Conservation (phyloP, 495 filamentous ascomycete species). For the Cetradonia linearis region DNA sequence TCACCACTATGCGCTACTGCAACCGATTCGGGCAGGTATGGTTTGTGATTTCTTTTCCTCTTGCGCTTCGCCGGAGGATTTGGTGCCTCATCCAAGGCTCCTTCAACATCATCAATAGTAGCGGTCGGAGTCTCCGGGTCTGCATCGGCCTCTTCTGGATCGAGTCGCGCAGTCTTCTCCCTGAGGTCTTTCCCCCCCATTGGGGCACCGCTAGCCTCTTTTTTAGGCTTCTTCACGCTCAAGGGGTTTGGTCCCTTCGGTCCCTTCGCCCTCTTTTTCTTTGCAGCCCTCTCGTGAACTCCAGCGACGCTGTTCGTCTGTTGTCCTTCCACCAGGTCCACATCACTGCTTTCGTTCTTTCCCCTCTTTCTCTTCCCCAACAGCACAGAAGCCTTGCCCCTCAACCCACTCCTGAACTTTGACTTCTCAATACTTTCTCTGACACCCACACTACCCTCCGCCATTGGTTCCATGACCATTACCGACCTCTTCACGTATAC, state of each 20-base stretch:
- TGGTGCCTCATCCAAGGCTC: conserved; percentile 23
- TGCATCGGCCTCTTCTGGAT: conserved; percentile 15
- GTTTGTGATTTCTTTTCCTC: conserved; percentile 40
- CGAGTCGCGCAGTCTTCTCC: conserved; percentile 17
- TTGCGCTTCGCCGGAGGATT: conserved; percentile 32
- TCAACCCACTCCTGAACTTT: conserved; percentile 68
- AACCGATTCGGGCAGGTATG: conserved; percentile 15
- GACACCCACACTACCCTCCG: conserved; percentile 47
- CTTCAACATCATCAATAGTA: conserved; percentile 16
- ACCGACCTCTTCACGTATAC: conserved; percentile 78
- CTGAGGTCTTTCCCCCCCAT: conserved; percentile 18
- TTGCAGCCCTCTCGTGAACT: conserved; percentile 27
- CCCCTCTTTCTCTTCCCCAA: conserved; percentile 38
- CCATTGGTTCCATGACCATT: conserved; percentile 87
- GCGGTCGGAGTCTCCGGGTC: not conserved
- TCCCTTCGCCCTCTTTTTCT: conserved; percentile 59
- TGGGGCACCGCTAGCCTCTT: conserved; percentile 18
- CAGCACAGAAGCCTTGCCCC: conserved; percentile 30
- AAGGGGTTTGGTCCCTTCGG: conserved; percentile 82
- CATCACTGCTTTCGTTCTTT: conserved; percentile 19
- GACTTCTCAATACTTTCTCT: conserved; percentile 57
- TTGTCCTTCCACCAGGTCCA: conserved; percentile 21
- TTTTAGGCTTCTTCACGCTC: conserved; percentile 77
- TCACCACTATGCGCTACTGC: conserved; percentile 11
- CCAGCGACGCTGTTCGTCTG: conserved; percentile 25